These are phyloP conservation scores for Lactarius hatsudake DNA, from an alignment of 768 basidiomycete genomes.

Conservation along the genomic window DNA sequence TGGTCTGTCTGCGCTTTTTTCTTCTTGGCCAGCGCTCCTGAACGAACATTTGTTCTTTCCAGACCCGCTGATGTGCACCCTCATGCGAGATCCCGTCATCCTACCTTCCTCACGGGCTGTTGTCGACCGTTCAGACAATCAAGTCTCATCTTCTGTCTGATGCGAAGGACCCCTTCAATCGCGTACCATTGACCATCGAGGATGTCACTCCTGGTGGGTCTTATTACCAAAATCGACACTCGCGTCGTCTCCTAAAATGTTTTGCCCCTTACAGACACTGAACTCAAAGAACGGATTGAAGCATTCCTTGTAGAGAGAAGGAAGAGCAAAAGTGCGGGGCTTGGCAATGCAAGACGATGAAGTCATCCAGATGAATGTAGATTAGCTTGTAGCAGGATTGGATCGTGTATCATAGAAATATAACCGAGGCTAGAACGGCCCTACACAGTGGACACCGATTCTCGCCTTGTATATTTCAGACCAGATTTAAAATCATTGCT, in stretches of 20 bases:
- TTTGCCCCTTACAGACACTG: slow-evolving; percentile 45
- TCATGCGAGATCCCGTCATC: slow-evolving; percentile 95
- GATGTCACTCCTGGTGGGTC: slow-evolving; percentile 73
- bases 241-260: neutral
- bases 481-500: neutral
- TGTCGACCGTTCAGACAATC: slow-evolving; percentile 88
- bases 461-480: neutral
- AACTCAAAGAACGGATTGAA: slow-evolving; percentile 73
- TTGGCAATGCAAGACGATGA: slow-evolving; percentile 28
- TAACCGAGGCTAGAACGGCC: slow-evolving; percentile 6
- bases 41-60: slow-evolving; percentile 20
- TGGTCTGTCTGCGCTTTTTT: slow-evolving; percentile 48
- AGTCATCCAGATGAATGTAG: slow-evolving; percentile 25
- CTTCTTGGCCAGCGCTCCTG: slow-evolving; percentile 14
- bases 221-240: neutral
- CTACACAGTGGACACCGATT: neutral
- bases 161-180: slow-evolving; percentile 93
- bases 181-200: slow-evolving; percentile 72
- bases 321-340: slow-evolving; percentile 33
- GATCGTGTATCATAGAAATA: slow-evolving; percentile 10
- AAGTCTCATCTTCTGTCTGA: slow-evolving; percentile 93
- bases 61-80: slow-evolving; percentile 88
- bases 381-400: slow-evolving; percentile 10
- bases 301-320: slow-evolving; percentile 62
- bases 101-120: slow-evolving; percentile 78